Base-by-base conservation (phyloP, 2,329 filamentous ascomycete genomes). In the Pezicula carpinea region DNA sequence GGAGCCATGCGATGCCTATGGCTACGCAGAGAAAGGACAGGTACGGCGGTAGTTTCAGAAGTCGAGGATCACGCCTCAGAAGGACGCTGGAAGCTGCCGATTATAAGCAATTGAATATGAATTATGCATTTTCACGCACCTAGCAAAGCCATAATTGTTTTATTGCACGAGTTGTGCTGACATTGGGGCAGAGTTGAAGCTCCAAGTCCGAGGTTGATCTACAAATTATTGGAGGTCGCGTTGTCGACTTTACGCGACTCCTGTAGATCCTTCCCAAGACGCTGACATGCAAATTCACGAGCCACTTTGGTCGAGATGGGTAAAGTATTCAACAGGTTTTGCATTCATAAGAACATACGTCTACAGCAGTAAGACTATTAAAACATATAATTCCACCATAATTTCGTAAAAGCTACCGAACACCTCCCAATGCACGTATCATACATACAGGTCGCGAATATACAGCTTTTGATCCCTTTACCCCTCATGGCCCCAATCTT, bases 1-100 rank as follows among this genome's bases (percentile, higher is more conserved):
- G 80, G 13, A 99, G 82, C 89, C 92, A 99, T 57, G 82, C 79
- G 47, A 96, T 79, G 44, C 93, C 93, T 59, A 96, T 79, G 41
- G 92, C 60, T 59, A 97, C 82, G 68, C 87, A 95, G 34, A 95
- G 72, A 43, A 89, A 77, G 29, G 92, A 96, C 29, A 97, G 72
- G 70, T 95, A 92, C 13, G 90, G 89, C 34, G 92, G 91, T 15
- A 95, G 70, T 69, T 87, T 88, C 54, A 93, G 80, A 48, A 96
- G 74, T 55, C 87, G 81, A 59, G 88, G 86, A 66, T 96, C 87
- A 67, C 82, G 83, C 63, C 89, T 85, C 62, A 96, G 74, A 58
- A 79, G 79, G 59, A 87, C 69, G 53, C 83, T 74, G 59, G 84
- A 70, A 59, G 74, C 72, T 70, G 23, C 14, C 5, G 34, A 11